Percentiles rank a stretch among this genome's conserved stretches.
Conservation (phyloP, 2,329 filamentous ascomycete species). For the Fusarium chaquense region DNA sequence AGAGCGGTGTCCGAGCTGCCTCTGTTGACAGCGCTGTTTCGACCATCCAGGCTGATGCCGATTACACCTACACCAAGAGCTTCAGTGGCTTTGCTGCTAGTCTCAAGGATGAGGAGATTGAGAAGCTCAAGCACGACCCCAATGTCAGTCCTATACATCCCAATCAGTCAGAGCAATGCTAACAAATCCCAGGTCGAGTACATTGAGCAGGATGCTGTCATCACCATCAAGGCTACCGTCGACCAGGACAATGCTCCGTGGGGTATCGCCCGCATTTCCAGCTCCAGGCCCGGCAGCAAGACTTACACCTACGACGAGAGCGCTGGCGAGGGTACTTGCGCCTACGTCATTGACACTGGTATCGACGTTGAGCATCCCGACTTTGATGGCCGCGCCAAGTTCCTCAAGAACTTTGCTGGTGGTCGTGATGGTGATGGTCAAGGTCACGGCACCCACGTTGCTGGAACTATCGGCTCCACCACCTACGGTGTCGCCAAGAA, state of each 20-base stretch:
- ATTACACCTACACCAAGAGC: slow-evolving; percentile 46
- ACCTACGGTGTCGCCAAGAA: slow-evolving; percentile 59
- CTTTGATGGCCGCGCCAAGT: slow-evolving; percentile 53
- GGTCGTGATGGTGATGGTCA: slow-evolving; percentile 48
- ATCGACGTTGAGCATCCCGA: slow-evolving; percentile 54
- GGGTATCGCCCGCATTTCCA: slow-evolving; percentile 56
- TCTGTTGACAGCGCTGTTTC: slow-evolving; percentile 46
- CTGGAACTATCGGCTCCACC: slow-evolving; percentile 52
- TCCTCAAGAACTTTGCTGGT: slow-evolving; percentile 47
- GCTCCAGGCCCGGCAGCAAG: slow-evolving; percentile 45
- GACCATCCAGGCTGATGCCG: slow-evolving; percentile 50
- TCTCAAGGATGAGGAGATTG: slow-evolving; percentile 46
- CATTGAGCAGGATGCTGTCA: slow-evolving; percentile 55
- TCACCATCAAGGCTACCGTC: slow-evolving; percentile 47
- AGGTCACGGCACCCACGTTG: slow-evolving; percentile 58
- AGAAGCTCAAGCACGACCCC: slow-evolving; percentile 46
- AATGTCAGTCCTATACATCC: slow-evolving; percentile 30
- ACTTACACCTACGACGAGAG: slow-evolving; percentile 56
- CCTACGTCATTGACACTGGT: slow-evolving; percentile 63
- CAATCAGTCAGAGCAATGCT: background rate
- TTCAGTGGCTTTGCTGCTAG: slow-evolving; percentile 49
- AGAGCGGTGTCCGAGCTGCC: slow-evolving; percentile 35
- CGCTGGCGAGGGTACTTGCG: slow-evolving; percentile 57
- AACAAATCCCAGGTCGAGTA: slow-evolving; percentile 51
- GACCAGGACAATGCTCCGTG: slow-evolving; percentile 55